phyloP scores from a whole-genome alignment of 2,329 filamentous ascomycete species.

The Thelonectria blattea region DNA sequence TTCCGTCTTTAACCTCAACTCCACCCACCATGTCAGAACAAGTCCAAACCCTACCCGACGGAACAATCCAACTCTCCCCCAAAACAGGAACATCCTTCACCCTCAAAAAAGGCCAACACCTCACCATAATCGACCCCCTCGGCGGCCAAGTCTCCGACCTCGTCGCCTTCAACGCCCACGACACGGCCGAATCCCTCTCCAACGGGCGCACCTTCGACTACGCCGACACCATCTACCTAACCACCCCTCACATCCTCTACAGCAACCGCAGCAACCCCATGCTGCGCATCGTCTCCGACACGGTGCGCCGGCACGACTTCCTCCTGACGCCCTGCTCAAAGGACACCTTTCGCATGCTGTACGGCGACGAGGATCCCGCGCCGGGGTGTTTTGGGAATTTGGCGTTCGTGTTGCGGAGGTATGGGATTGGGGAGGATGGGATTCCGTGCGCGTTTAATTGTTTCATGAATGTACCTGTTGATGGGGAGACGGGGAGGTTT shows the following conservation, averaged over 20 bases:
- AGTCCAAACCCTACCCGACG: neutral
- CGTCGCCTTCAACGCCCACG: neutral
- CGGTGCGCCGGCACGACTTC: conserved; percentile 3
- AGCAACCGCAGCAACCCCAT: conserved; percentile 11
- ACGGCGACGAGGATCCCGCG: conserved; percentile 5
- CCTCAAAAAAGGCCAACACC: neutral
- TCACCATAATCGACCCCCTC: neutral
- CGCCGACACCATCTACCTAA: conserved; percentile 7
- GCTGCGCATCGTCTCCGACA: too few relatives aligned
- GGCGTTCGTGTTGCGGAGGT: neutral
- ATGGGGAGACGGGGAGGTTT: conserved; percentile 7
- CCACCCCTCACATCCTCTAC: neutral
- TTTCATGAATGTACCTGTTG: conserved; percentile 8
- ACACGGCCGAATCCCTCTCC: conserved; percentile 1
- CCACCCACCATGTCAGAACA: conserved; percentile 1
- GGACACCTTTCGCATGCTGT: conserved; percentile 13
- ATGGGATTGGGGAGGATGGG: neutral
- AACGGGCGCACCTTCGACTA: conserved; percentile 11
- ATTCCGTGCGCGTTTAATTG: conserved; percentile 13
- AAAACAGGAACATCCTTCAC: neutral
- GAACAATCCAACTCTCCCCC: neutral
- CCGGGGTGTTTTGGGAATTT: conserved; percentile 8
- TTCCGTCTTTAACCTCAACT: neutral
- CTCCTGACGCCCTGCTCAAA: conserved; percentile 6
- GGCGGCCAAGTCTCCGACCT: conserved; percentile 10